Evolutionary conservation across 139 green algal species (phyloP).

Genomic region (Haematococcus sp.): DNA sequence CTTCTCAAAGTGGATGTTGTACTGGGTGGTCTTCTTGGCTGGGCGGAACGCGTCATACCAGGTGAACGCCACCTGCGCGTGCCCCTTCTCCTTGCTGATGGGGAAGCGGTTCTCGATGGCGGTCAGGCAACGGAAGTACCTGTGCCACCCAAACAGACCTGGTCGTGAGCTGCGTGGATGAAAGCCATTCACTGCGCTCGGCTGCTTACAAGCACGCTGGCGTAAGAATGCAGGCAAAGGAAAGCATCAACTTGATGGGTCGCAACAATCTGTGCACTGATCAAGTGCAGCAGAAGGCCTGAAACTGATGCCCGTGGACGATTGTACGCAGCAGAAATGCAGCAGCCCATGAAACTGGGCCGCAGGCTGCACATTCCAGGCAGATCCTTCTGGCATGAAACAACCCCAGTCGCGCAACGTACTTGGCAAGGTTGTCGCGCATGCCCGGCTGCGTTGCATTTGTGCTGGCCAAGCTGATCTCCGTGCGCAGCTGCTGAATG

Average conservation of each 20-base stretch:
- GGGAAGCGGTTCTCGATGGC: constrained; percentile 91
- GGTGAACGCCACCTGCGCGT: constrained; percentile 63
- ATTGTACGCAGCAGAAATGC: too few relatives aligned
- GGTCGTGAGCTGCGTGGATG: too few relatives aligned
- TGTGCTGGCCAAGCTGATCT: constrained; percentile 34
- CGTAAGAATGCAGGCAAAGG: too few relatives aligned
- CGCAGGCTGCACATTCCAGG: too few relatives aligned
- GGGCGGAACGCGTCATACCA: constrained; percentile 84
- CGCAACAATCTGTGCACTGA: too few relatives aligned
- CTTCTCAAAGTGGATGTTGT: constrained; percentile 92
- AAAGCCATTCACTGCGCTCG: neutral
- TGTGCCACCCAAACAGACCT: constrained; percentile 20
- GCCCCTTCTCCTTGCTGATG: constrained; percentile 67
- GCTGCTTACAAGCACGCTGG: neutral
- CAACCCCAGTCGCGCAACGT: constrained; percentile 6
- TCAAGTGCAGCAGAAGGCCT: too few relatives aligned
- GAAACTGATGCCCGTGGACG: too few relatives aligned
- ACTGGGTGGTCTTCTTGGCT: constrained; percentile 51
- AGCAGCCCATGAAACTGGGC: too few relatives aligned
- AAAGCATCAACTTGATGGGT: too few relatives aligned
- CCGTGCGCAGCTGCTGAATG: constrained; percentile 55
- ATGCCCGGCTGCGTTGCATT: constrained; percentile 34
- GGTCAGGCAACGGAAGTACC: constrained; percentile 80
- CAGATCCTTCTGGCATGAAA: neutral
- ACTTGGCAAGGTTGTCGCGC: constrained; percentile 68